Evolutionary conservation across 2,329 filamentous ascomycete genomes (phyloP).

Genomic region (Raffaelea ambrosiae): DNA sequence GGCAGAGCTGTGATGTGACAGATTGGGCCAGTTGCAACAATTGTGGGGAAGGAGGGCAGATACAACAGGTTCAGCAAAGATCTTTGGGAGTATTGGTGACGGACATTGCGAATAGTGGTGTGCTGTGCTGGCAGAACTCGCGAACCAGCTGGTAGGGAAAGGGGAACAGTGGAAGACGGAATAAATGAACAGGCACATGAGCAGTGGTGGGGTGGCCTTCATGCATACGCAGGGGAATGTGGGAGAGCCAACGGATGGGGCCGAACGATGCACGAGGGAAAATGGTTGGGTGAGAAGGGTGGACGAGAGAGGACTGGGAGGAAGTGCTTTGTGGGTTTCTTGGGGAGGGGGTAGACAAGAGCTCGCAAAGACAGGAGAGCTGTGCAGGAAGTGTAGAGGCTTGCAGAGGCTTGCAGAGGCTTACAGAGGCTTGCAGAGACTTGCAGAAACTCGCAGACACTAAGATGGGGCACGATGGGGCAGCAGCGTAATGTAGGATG

Average conservation of each 20-base stretch:
- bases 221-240: background rate
- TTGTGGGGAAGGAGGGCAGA: background rate
- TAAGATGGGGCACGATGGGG: background rate
- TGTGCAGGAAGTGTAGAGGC: too few species aligned
- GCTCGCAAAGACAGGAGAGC: too few species aligned
- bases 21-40: background rate
- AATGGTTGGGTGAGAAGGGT: constrained; percentile 13
- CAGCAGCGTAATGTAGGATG: background rate
- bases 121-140: background rate
- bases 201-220: constrained; percentile 1
- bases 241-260: constrained; percentile 27
- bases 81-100: too few species aligned
- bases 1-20: background rate
- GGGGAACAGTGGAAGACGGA: constrained; percentile 1
- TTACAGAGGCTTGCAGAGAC: background rate
- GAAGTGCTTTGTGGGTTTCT: background rate
- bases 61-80: too few species aligned
- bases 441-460: too few species aligned
- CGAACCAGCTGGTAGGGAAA: background rate
- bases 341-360: background rate
- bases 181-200: background rate
- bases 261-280: constrained; percentile 28
- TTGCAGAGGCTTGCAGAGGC: too few species aligned
- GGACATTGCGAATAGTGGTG: constrained; percentile 8
- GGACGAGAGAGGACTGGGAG: background rate